phyloP scores from a whole-genome alignment of 140 eudicot species.

The Flaveria floridana region DNA sequence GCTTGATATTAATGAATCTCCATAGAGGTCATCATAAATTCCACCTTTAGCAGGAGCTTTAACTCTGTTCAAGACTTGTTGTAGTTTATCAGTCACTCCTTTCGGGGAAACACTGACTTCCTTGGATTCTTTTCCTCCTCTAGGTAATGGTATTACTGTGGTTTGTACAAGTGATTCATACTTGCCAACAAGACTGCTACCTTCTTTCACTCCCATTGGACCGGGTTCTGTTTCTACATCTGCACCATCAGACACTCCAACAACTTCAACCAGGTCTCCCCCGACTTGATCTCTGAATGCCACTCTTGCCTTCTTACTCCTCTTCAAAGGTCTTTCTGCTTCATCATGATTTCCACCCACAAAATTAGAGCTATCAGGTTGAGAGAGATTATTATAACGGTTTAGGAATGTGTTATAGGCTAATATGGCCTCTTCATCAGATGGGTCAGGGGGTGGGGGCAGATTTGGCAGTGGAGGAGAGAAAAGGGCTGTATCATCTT shows the following conservation, averaged over 20 bases:
- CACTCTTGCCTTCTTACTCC: slow-evolving; percentile 66
- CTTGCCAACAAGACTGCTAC: slow-evolving; percentile 98
- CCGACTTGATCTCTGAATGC: slow-evolving; percentile 92
- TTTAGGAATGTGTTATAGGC: slow-evolving; percentile 87
- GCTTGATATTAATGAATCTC: slow-evolving; percentile 59
- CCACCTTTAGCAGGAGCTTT: slow-evolving; percentile 71
- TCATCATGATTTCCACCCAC: slow-evolving; percentile 4
- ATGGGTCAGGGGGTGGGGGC: slow-evolving; percentile 89
- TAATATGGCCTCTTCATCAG: slow-evolving; percentile 87
- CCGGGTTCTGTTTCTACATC: slow-evolving; percentile 99
- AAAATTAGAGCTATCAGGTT: slow-evolving; percentile 19
- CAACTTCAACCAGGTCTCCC: slow-evolving; percentile 88
- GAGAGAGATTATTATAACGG: slow-evolving; percentile 53
- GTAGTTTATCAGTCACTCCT: slow-evolving; percentile 86
- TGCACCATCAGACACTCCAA: slow-evolving; percentile 94
- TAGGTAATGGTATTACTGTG: slow-evolving; percentile 59
- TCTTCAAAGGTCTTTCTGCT: slow-evolving; percentile 62
- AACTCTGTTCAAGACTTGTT: slow-evolving; percentile 76
- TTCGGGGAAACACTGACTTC: slow-evolving; percentile 49
- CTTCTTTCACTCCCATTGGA: slow-evolving; percentile 93
- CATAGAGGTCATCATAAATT: slow-evolving; percentile 85
- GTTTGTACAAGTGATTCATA: slow-evolving; percentile 89
- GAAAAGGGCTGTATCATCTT: slow-evolving; percentile 72
- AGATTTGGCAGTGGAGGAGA: slow-evolving; percentile 62
- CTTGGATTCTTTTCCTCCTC: slow-evolving; percentile 71